Conservation (phyloP, 208 protist species). For the Trypanosoma brucei region DNA sequence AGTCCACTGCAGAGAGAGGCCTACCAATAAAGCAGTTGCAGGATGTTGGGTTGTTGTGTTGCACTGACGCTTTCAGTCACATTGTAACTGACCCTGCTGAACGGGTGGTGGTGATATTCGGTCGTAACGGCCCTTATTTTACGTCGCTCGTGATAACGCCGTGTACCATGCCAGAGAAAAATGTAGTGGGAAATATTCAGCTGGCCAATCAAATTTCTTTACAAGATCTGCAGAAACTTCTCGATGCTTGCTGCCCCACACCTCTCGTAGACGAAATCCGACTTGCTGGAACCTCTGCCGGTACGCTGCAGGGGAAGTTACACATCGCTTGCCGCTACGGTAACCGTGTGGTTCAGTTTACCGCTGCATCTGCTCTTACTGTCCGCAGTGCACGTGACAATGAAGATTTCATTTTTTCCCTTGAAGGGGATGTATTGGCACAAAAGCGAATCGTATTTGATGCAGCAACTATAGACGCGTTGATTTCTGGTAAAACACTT, state of each 20-base stretch:
- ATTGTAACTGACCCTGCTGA: slow-evolving; percentile 3
- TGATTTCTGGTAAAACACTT: slow-evolving; percentile 8
- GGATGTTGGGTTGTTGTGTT: slow-evolving; percentile 7
- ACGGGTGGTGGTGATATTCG: slow-evolving; percentile 14
- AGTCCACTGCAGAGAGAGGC: background rate
- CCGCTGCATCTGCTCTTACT: background rate
- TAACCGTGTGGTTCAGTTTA: slow-evolving; percentile 3
- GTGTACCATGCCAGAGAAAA: background rate
- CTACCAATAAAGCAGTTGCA: slow-evolving; percentile 1
- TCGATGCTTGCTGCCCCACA: slow-evolving; percentile 15
- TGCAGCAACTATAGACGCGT: background rate
- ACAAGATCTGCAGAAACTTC: slow-evolving; percentile 12
- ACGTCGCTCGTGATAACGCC: slow-evolving; percentile 9
- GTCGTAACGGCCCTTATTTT: slow-evolving; percentile 21
- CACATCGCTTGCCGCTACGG: slow-evolving; percentile 13
- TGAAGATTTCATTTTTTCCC: background rate
- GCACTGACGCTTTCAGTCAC: slow-evolving; percentile 17
- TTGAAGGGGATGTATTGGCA: slow-evolving; percentile 11
- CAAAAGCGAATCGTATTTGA: slow-evolving; percentile 1
- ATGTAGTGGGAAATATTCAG: background rate
- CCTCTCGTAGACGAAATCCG: slow-evolving; percentile 12
- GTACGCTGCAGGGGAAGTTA: slow-evolving; percentile 5
- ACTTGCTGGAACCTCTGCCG: slow-evolving; percentile 14
- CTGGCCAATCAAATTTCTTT: background rate
- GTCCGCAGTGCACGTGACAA: background rate